Evolutionary conservation across 371 early-diverging fungal species (phyloP).

Genomic region (Rhizopus microsporus): DNA sequence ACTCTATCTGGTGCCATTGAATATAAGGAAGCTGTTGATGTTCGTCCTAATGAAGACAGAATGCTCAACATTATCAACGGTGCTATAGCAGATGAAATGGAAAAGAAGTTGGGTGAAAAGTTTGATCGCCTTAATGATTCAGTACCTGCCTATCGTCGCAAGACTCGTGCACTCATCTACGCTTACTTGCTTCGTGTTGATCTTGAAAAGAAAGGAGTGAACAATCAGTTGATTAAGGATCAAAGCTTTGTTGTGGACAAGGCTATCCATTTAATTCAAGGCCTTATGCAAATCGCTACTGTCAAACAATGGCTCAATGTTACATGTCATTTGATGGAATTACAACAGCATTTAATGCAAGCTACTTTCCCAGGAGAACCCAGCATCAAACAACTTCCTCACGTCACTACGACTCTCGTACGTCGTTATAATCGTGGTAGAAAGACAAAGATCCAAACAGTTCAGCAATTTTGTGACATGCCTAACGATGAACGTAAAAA

Average conservation of each 20-base stretch:
- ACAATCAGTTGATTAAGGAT: conserved; percentile 41
- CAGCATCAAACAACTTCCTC: conserved; percentile 85
- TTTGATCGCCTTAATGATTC: conserved; percentile 39
- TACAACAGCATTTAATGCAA: conserved; percentile 82
- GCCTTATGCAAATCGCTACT: conserved; percentile 85
- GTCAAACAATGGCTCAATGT: conserved; percentile 80
- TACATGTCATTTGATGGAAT: conserved; percentile 66
- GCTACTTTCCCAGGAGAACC: conserved; percentile 73
- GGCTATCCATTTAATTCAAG: conserved; percentile 74
- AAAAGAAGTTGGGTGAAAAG: conserved; percentile 59
- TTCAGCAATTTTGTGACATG: conserved; percentile 69
- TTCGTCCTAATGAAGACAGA: conserved; percentile 56
- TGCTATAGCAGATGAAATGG: conserved; percentile 60
- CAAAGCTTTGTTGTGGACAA: conserved; percentile 74
- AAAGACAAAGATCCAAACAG: conserved; percentile 42
- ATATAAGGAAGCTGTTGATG: conserved; percentile 62
- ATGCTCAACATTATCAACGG: conserved; percentile 51
- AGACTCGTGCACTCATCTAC: conserved; percentile 78
- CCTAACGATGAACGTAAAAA: conserved; percentile 64
- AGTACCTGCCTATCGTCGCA: conserved; percentile 57
- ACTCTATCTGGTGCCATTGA: conserved; percentile 71
- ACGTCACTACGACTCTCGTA: conserved; percentile 52
- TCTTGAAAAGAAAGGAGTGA: conserved; percentile 35
- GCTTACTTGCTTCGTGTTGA: conserved; percentile 84
- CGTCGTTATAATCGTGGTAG: conserved; percentile 33